These are phyloP conservation scores for Sclerotinia borealis DNA, from an alignment of 2,329 filamentous ascomycete species.

Conservation along the genomic window DNA sequence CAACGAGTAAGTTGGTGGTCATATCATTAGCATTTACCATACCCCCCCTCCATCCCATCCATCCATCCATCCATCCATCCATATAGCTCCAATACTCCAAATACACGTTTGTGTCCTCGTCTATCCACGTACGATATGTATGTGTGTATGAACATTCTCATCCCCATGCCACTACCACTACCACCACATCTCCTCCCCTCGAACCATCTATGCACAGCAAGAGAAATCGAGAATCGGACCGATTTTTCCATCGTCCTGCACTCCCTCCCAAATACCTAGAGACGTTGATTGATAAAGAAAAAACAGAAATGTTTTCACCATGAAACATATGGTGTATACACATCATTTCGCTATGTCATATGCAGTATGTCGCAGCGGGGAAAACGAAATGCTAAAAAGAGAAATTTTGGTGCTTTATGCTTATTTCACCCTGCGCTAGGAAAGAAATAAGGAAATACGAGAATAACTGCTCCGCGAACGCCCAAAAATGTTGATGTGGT, in stretches of 20 bases:
- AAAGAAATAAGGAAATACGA: conserved; percentile 10
- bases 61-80: not conserved
- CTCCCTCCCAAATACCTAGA: not conserved
- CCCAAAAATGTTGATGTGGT: not conserved
- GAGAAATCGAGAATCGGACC: not conserved
- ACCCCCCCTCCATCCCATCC: not conserved
- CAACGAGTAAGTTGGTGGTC: not conserved
- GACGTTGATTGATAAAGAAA: not conserved
- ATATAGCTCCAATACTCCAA: conserved; percentile 3
- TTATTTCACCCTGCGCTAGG: conserved; percentile 14
- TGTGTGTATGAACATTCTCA: conserved; percentile 1
- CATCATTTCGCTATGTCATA: conserved; percentile 1
- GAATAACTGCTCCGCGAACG: conserved; percentile 3
- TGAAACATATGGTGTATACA: not conserved
- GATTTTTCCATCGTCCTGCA: not conserved
- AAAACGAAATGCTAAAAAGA: not conserved
- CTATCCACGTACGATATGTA: conserved; percentile 10
- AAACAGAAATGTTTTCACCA: not conserved
- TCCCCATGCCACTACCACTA: not conserved
- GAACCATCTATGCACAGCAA: conserved; percentile 3
- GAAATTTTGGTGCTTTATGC: not conserved
- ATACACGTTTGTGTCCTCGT: not conserved
- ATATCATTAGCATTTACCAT: conserved; percentile 12
- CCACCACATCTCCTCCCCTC: not conserved
- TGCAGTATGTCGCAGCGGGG: not conserved